Evolutionary conservation across 768 basidiomycete species (phyloP).

Genomic region (Boletus sensibilis): DNA sequence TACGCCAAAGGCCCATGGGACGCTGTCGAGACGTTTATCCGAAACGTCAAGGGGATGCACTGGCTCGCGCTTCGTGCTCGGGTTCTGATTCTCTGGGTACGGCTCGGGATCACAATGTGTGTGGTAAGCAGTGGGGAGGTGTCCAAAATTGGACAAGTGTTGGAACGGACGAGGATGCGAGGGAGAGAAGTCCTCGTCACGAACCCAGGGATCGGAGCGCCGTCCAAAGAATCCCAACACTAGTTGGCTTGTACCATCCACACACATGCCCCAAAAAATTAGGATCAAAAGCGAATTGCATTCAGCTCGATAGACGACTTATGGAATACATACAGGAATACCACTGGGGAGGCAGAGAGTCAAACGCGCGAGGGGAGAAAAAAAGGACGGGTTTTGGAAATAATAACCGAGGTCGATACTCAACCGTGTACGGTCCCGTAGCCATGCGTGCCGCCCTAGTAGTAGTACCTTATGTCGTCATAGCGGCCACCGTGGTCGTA

Average conservation of each 20-base stretch:
- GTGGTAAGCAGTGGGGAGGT: conserved; percentile 53
- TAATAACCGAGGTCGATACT: conserved; percentile 1
- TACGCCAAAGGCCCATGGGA: conserved; percentile 59
- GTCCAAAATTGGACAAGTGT: conserved; percentile 66
- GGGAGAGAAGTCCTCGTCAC: conserved; percentile 56
- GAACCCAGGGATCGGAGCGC: conserved; percentile 63
- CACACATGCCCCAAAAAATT: neutral
- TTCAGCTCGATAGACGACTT: conserved; percentile 19
- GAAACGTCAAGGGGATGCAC: conserved; percentile 50
- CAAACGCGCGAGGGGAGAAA: neutral
- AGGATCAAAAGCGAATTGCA: conserved; percentile 11
- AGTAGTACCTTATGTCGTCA: conserved; percentile 46
- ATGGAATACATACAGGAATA: conserved; percentile 24
- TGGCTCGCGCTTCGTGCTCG: neutral
- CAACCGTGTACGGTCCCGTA: neutral
- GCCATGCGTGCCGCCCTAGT: conserved; percentile 26
- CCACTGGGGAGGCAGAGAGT: neutral
- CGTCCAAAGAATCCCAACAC: conserved; percentile 2
- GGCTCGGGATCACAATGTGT: neutral
- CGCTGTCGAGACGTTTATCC: conserved; percentile 61
- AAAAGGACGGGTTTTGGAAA: neutral
- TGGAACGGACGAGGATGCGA: conserved; percentile 61
- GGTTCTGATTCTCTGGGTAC: neutral
- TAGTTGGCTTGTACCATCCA: too few species aligned
- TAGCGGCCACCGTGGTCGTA: conserved; percentile 42